Evolutionary conservation across 129 eudicot genomes (phyloP).

Genomic region (Centella asiatica): DNA sequence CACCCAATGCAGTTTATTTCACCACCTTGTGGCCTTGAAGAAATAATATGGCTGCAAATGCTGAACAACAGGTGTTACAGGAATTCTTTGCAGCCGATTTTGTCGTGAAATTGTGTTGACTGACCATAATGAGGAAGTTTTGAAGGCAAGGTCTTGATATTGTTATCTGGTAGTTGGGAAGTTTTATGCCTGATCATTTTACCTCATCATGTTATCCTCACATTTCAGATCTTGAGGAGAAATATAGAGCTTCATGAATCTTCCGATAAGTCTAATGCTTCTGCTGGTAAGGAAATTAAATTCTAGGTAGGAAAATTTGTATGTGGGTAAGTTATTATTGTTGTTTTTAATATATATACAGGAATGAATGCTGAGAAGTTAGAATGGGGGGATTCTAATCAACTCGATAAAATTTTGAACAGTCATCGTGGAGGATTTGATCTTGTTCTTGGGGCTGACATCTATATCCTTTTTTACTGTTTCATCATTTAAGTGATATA

Average conservation of each 20-base stretch:
- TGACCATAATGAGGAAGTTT: constrained; percentile 92
- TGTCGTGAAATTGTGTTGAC: constrained; percentile 62
- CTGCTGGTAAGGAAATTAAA: constrained; percentile 40
- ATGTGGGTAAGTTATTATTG: constrained; percentile 7
- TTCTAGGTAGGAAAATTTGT: constrained; percentile 7
- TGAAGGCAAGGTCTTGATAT: constrained; percentile 56
- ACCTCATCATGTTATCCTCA: constrained; percentile 11
- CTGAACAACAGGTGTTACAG: constrained; percentile 62
- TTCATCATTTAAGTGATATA: constrained; percentile 7
- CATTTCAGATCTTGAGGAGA: constrained; percentile 72
- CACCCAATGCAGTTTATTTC: too few species aligned
- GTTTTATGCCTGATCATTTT: constrained; percentile 8
- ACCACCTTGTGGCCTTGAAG: not conserved
- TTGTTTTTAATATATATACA: constrained; percentile 20
- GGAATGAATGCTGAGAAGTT: constrained; percentile 64
- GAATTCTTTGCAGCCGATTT: constrained; percentile 76
- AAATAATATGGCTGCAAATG: constrained; percentile 13
- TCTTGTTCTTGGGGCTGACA: constrained; percentile 95
- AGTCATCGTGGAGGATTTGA: constrained; percentile 68
- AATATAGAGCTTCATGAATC: constrained; percentile 64
- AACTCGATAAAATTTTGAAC: constrained; percentile 44
- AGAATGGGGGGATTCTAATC: constrained; percentile 85
- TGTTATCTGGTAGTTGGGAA: constrained; percentile 15
- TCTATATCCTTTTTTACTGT: constrained; percentile 55
- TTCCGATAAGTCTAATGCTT: constrained; percentile 36